Conservation (phyloP, 164 flowering plant genomes). For the Taxillus chinensis region DNA sequence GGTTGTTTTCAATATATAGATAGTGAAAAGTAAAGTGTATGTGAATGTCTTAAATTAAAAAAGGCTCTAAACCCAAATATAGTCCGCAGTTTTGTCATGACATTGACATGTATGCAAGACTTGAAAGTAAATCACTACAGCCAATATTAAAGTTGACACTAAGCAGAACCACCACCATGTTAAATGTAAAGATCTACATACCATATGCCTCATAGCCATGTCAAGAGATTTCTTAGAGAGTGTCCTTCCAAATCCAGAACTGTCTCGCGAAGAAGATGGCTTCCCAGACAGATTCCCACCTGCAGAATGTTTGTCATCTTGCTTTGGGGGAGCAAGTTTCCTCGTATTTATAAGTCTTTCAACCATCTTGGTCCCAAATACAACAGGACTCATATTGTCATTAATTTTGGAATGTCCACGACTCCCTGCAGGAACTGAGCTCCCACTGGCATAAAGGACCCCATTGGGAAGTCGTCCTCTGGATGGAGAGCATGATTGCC, state of each 20-base stretch:
- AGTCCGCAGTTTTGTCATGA: too few relatives aligned
- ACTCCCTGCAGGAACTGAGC: conserved; percentile 33
- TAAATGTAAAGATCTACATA: conserved; percentile 18
- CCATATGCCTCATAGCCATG: conserved; percentile 96
- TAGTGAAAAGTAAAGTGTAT: too few relatives aligned
- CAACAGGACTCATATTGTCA: conserved; percentile 67
- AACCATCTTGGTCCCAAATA: conserved; percentile 84
- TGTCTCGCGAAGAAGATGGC: conserved; percentile 60
- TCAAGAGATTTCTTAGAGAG: conserved; percentile 83
- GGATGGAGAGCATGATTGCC: conserved; percentile 77
- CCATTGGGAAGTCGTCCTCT: conserved; percentile 57
- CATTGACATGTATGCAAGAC: too few relatives aligned
- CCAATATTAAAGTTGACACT: not conserved
- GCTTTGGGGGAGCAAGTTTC: conserved; percentile 75
- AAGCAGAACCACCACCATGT: too few relatives aligned
- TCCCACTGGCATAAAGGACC: conserved; percentile 29
- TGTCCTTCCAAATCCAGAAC: conserved; percentile 78
- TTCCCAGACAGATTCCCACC: conserved; percentile 42
- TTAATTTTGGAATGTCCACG: conserved; percentile 37
- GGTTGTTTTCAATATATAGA: too few relatives aligned
- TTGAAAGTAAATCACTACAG: not conserved
- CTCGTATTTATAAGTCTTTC: conserved; percentile 90
- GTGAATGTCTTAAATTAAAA: too few relatives aligned
- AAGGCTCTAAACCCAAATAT: too few relatives aligned
- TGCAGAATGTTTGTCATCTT: conserved; percentile 45